Percentiles rank a stretch among this genome's conserved stretches.
phyloP scores from a whole-genome alignment of 768 basidiomycete genomes.

The Cystobasidium tubakii region DNA sequence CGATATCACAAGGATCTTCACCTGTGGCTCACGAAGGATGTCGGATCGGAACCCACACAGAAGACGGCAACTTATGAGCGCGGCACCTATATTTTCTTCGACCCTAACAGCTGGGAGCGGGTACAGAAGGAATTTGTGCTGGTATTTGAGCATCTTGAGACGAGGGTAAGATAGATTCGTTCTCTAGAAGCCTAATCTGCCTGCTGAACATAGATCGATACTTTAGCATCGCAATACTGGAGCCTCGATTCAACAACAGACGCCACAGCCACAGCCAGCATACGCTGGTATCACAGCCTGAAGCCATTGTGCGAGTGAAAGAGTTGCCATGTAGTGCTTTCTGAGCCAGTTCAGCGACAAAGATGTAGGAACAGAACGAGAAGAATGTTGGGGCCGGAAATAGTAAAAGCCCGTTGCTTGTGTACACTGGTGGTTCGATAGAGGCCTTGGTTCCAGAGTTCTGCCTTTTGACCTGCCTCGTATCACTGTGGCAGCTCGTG shows the following conservation, averaged over 20 bases:
- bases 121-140: conserved; percentile 41
- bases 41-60: conserved; percentile 56
- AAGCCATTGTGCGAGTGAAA: not conserved
- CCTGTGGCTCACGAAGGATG: conserved; percentile 83
- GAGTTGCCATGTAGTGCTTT: conserved; percentile 2
- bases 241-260: conserved; percentile 9
- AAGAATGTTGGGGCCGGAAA: not conserved
- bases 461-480: too few relatives aligned
- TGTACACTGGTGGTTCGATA: not conserved
- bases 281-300: not conserved
- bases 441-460: too few relatives aligned
- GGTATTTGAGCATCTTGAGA: conserved; percentile 37
- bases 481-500: too few relatives aligned
- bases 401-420: conserved; percentile 1
- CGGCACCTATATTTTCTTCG: conserved; percentile 79
- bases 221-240: conserved; percentile 1
- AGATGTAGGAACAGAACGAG: conserved; percentile 1
- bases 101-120: conserved; percentile 39
- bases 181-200: not conserved
- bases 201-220: not conserved
- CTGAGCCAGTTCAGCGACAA: not conserved
- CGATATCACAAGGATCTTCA: conserved; percentile 88
- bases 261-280: not conserved
- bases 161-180: not conserved
- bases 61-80: conserved; percentile 62